These are phyloP conservation scores for Lachnellula arida DNA, from an alignment of 2,329 filamentous ascomycete species.

Conservation along the genomic window DNA sequence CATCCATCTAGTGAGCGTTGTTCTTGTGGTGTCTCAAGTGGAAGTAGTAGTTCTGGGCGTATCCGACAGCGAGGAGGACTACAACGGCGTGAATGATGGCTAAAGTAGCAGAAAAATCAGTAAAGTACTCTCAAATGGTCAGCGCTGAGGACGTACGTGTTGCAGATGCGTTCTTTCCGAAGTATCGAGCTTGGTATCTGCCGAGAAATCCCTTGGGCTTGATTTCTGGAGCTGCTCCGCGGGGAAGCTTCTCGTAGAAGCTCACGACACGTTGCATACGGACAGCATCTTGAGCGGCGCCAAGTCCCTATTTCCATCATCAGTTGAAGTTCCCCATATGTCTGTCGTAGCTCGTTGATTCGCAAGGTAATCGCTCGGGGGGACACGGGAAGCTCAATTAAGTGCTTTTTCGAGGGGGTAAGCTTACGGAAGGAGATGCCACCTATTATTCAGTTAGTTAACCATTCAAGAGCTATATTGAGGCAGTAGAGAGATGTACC, in stretches of 20 bases:
- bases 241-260: slow-evolving; percentile 98
- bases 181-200: slow-evolving; percentile 88
- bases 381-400: not conserved
- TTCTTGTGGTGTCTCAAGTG: slow-evolving; percentile 99
- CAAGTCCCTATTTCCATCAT: slow-evolving; percentile 69
- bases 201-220: slow-evolving; percentile 79
- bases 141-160: slow-evolving; percentile 64
- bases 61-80: slow-evolving; percentile 74
- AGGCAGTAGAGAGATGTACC: slow-evolving; percentile 50
- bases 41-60: slow-evolving; percentile 99
- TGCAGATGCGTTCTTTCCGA: slow-evolving; percentile 86
- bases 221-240: slow-evolving; percentile 78
- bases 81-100: slow-evolving; percentile 85
- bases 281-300: slow-evolving; percentile 88
- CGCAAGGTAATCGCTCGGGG: not conserved
- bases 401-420: not conserved
- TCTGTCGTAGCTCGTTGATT: not conserved
- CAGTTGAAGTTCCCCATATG: slow-evolving; percentile 2
- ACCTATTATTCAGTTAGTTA: slow-evolving; percentile 25
- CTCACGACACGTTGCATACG: slow-evolving; percentile 97
- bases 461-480: not conserved
- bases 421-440: slow-evolving; percentile 34
- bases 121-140: slow-evolving; percentile 11
- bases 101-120: slow-evolving; percentile 38
- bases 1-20: slow-evolving; percentile 78